Conservation (phyloP, 805 yeast genomes). For the Cyberlindnera xishuangbannaensis region DNA sequence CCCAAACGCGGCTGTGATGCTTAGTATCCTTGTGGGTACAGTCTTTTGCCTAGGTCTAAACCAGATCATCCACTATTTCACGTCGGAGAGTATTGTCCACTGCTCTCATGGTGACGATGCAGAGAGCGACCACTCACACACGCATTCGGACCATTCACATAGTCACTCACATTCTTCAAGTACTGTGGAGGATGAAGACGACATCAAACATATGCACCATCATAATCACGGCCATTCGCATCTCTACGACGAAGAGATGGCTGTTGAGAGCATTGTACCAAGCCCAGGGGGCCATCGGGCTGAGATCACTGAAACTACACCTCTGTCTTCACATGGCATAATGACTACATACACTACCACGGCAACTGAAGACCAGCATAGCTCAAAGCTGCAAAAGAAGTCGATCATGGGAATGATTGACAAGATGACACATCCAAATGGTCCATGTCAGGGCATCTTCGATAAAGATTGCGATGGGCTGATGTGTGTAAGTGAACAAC, state of each 20-base stretch:
- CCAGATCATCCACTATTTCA: conserved; percentile 58
- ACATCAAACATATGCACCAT: conserved; percentile 1
- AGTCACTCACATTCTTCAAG: conserved; percentile 10
- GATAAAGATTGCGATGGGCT: conserved; percentile 20
- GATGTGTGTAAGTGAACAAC: conserved; percentile 14
- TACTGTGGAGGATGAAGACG: conserved; percentile 3
- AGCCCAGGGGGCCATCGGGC: not conserved
- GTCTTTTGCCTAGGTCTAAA: conserved; percentile 55
- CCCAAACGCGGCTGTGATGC: conserved; percentile 35
- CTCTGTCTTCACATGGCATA: not conserved
- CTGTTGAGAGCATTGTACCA: no score
- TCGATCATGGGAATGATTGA: conserved; percentile 12
- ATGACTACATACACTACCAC: no score
- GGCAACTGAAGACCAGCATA: not conserved
- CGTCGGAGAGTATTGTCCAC: conserved; percentile 80
- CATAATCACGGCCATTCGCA: conserved; percentile 1
- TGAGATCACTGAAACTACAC: not conserved
- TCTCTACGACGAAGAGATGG: conserved; percentile 4
- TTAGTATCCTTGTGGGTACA: conserved; percentile 54
- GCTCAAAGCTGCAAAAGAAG: no score
- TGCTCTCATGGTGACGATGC: conserved; percentile 60
- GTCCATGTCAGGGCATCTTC: conserved; percentile 18
- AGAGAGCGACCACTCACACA: conserved; percentile 15
- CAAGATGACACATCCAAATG: conserved; percentile 7
- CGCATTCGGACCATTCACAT: no score